Conservation (phyloP, 441 rosid species). For the Aquilaria agallochum region DNA sequence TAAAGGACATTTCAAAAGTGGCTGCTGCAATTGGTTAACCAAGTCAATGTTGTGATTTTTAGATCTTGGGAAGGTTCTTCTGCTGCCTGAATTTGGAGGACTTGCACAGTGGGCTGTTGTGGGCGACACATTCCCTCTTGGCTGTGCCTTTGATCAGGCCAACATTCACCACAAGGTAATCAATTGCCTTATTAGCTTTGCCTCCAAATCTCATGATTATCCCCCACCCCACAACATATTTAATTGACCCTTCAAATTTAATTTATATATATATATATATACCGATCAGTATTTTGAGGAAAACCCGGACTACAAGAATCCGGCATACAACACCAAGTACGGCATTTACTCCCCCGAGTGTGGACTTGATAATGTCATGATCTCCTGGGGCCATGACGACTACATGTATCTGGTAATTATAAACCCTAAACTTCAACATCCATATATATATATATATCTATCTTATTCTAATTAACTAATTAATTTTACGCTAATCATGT, state of each 20-base stretch:
- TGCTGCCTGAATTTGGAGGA: conserved; percentile 46
- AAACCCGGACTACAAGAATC: conserved; percentile 40
- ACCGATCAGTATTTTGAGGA: conserved; percentile 41
- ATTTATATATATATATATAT: too few relatives aligned
- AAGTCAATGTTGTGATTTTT: not conserved
- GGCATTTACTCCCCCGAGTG: conserved; percentile 47
- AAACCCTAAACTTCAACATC: not conserved
- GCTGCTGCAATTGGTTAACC: too few relatives aligned
- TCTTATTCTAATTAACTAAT: not conserved
- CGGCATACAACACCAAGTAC: conserved; percentile 41
- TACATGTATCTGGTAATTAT: conserved; percentile 51
- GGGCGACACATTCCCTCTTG: conserved; percentile 67
- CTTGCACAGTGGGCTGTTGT: conserved; percentile 69
- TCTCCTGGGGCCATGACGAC: conserved; percentile 72
- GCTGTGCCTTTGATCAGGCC: conserved; percentile 47
- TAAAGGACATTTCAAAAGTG: too few relatives aligned
- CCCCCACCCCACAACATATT: too few relatives aligned
- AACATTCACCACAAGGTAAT: conserved; percentile 54
- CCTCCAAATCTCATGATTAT: not conserved
- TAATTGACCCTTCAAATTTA: too few relatives aligned
- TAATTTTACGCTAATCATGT: not conserved
- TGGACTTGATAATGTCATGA: conserved; percentile 45
- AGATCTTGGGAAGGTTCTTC: conserved; percentile 68
- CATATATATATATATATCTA: not conserved
- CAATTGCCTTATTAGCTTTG: not conserved